Evolutionary conservation across 352 stramenopile genomes (phyloP), one percentile per base, ranked within the genome.

Genomic region (Phytophthora pini): DNA sequence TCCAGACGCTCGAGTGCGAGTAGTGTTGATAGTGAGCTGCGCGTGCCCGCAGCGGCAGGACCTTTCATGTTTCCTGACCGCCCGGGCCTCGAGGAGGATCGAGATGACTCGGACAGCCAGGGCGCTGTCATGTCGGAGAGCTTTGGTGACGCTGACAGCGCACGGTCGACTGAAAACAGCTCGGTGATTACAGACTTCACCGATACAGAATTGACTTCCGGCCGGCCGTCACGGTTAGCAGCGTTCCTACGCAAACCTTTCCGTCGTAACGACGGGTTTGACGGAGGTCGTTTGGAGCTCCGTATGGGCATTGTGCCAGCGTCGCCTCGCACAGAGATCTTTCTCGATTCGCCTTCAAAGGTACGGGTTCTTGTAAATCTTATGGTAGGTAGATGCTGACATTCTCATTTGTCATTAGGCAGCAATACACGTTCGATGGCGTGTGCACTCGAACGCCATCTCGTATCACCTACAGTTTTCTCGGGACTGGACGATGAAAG

Each of bases 101-200:
- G 61, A n/a, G 77, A 90, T 20, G 84, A 93, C 44, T 70, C 80
- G 11, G 82, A 90, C 46, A 91, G 82, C 47, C 84, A 89, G 45
- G 71, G 77, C 46, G 84, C 84, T 11, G 84, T 93, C 50, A 77
- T 88, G 48, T 93, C 84, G 0, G 84, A 93, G 61, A 91, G 82
- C 38, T 93, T 93, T 67, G 82, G 84, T 2, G 84, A 93, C 44
- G 84, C 76, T 2, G 80, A 93, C 66, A 93, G 84, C 57, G 78
- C 73, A 1, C 68, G 79, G 24, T 90, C 82, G 4, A 93, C 84
- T 1, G 80, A 91, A 56, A 88, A 89, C 55, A 90, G 82, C 67
- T 93, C 84, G 0, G 73, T 91, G 4, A 52, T 89, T 43, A 77
- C 84, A 8, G 84, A 93, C 22, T 58, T 84, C 29, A 76, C 70